These are phyloP conservation scores for Pyricularia sp. DNA, from an alignment of 2,329 filamentous ascomycete species.

Conservation along the genomic window DNA sequence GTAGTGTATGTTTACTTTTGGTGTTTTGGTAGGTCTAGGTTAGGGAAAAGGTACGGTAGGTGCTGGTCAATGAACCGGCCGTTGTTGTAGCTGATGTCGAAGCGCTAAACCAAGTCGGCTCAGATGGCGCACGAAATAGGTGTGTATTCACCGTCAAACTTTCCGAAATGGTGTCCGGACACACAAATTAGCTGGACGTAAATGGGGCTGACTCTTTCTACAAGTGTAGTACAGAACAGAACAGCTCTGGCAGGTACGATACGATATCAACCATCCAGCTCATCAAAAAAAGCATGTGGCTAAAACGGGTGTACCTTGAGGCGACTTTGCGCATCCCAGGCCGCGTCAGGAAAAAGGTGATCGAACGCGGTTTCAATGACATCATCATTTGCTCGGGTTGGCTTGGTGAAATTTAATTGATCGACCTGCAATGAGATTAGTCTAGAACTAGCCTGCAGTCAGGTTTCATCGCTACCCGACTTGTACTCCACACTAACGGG, in stretches of 20 bases:
- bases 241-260: not conserved
- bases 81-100: not conserved
- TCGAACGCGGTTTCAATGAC: not conserved
- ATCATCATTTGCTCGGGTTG: not conserved
- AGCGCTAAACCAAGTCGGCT: not conserved
- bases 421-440: not conserved
- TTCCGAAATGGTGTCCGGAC: not conserved
- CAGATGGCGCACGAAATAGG: not conserved
- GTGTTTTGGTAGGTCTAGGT: not conserved
- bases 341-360: not conserved
- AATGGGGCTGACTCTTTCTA: not conserved
- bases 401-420: not conserved
- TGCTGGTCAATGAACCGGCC: not conserved
- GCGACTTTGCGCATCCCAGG: not conserved
- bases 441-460: not conserved
- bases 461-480: not conserved
- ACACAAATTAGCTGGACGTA: too few species aligned
- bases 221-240: not conserved
- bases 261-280: not conserved
- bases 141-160: not conserved
- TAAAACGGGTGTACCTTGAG: too few species aligned
- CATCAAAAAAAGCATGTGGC: too few species aligned
- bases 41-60: not conserved
- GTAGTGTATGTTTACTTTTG: not conserved
- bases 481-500: not conserved